Evolutionary conservation across 169 alveolate genomes (phyloP).

Genomic region (Eimeria mitis): DNA sequence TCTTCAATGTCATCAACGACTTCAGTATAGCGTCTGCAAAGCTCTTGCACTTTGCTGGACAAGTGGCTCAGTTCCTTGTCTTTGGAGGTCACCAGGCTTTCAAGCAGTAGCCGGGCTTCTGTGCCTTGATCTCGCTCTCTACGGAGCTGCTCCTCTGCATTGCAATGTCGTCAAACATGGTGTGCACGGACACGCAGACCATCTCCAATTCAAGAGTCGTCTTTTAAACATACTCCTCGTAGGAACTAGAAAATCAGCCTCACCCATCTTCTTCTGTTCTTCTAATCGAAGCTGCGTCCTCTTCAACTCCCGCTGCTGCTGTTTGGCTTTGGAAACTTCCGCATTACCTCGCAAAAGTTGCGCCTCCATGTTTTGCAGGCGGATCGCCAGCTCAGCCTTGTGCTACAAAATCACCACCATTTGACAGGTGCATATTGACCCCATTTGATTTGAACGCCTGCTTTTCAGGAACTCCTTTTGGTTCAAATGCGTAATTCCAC

Average conservation of each 20-base stretch:
- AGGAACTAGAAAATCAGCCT: background rate
- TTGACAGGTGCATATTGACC: background rate
- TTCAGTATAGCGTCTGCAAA: constrained; percentile 86
- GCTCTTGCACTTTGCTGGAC: constrained; percentile 81
- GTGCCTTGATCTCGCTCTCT: constrained; percentile 42
- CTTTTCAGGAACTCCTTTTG: background rate
- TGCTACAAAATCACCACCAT: constrained; percentile 71
- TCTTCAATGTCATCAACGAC: constrained; percentile 88
- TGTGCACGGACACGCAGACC: background rate
- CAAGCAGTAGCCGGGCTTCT: constrained; percentile 49
- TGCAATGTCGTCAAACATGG: background rate
- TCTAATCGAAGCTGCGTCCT: constrained; percentile 87
- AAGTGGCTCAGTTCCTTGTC: constrained; percentile 82
- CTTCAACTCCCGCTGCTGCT: constrained; percentile 89
- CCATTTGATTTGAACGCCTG: background rate
- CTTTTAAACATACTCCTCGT: background rate
- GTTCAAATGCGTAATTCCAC: background rate
- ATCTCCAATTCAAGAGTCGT: background rate
- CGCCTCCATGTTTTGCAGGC: constrained; percentile 90
- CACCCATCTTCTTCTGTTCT: constrained; percentile 83
- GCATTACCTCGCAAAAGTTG: constrained; percentile 88
- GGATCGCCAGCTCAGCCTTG: constrained; percentile 88
- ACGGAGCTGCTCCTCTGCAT: constrained; percentile 75
- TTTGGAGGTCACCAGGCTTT: constrained; percentile 43
- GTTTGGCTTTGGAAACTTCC: constrained; percentile 73